Evolutionary conservation across 2,329 filamentous ascomycete genomes (phyloP).

Genomic region (Ascochyta fabae): DNA sequence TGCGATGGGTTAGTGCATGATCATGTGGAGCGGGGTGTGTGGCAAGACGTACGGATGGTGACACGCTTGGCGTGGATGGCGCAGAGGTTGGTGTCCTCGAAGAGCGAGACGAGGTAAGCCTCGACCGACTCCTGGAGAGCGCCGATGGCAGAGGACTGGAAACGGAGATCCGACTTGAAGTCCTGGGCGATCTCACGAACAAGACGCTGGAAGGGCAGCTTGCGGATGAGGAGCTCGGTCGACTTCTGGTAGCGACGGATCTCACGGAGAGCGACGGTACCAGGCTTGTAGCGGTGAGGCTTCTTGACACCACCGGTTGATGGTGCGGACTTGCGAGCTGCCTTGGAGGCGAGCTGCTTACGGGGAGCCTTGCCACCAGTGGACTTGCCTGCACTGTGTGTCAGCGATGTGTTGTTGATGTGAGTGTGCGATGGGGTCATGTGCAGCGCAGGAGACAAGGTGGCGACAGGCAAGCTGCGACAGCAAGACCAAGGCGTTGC

Average conservation of each 20-base stretch:
- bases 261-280: constrained; percentile 85
- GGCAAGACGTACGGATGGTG: constrained; percentile 66
- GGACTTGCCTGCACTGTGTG: constrained; percentile 67
- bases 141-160: constrained; percentile 94
- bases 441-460: constrained; percentile 23
- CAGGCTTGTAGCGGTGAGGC: constrained; percentile 62
- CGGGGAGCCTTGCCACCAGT: constrained; percentile 75
- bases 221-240: constrained; percentile 83
- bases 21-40: neutral
- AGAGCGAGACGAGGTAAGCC: constrained; percentile 94
- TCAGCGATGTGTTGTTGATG: constrained; percentile 30
- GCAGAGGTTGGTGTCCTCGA: constrained; percentile 94
- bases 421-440: constrained; percentile 12
- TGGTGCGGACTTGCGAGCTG: constrained; percentile 95
- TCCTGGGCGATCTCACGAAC: constrained; percentile 76
- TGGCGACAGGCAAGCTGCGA: constrained; percentile 23
- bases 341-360: constrained; percentile 99
- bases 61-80: constrained; percentile 96
- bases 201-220: constrained; percentile 80
- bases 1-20: constrained; percentile 31
- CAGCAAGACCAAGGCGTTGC: constrained; percentile 23
- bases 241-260: constrained; percentile 90
- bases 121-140: constrained; percentile 96
- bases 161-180: constrained; percentile 76
- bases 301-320: constrained; percentile 79